Percentiles rank a stretch among this genome's conserved stretches.
These are phyloP conservation scores for Akanthomyces uredinophilus DNA, from an alignment of 2,329 filamentous ascomycete genomes.

Conservation along the genomic window DNA sequence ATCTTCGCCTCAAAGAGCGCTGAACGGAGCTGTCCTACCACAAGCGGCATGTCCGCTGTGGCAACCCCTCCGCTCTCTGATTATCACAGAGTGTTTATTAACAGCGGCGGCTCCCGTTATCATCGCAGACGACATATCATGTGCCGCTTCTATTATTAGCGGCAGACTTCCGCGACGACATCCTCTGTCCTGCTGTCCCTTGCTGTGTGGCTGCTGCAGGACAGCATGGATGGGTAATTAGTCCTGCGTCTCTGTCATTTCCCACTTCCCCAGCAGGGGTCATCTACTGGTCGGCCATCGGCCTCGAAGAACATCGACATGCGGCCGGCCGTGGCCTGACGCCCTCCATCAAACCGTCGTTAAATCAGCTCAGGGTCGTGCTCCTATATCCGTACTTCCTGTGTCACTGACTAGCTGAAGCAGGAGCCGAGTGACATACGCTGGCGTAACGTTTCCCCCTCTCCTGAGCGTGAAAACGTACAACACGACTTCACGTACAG, in stretches of 20 bases:
- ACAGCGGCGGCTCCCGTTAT: neutral
- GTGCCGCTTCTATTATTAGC: neutral
- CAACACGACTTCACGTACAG: neutral
- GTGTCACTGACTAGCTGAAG: neutral
- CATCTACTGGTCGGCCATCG: neutral
- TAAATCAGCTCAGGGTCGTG: slow-evolving; percentile 2
- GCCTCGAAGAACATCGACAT: neutral
- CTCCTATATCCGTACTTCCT: neutral
- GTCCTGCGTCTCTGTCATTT: neutral
- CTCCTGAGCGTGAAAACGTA: neutral
- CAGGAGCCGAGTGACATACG: neutral
- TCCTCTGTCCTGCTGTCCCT: neutral
- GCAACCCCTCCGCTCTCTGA: neutral
- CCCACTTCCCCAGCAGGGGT: neutral
- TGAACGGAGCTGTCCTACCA: neutral
- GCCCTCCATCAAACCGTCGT: neutral
- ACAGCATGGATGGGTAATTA: neutral
- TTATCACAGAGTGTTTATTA: neutral
- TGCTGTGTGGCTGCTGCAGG: slow-evolving; percentile 7
- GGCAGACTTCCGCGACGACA: too few relatives aligned
- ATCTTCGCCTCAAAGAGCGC: neutral
- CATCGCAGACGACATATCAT: neutral
- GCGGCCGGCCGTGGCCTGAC: neutral
- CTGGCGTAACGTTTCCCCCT: neutral
- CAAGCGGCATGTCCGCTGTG: neutral